Percentiles rank a stretch among this genome's conserved stretches.
phyloP scores from a whole-genome alignment of 768 basidiomycete genomes.

The Rhizopogon roseolus region DNA sequence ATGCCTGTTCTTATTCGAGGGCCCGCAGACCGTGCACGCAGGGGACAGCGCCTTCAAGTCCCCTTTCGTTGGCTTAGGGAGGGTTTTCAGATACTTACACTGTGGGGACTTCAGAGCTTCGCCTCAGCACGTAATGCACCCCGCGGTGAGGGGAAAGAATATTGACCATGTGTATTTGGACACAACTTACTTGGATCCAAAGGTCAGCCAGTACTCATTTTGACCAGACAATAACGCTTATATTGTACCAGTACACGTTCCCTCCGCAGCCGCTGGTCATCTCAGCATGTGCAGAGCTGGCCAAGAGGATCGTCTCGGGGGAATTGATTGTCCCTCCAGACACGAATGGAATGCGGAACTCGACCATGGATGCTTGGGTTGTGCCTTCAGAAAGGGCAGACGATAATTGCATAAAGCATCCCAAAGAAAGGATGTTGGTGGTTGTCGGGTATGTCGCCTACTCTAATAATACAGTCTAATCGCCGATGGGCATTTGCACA shows the following conservation, averaged over 20 bases:
- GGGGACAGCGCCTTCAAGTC: constrained; percentile 80
- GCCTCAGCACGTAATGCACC: constrained; percentile 82
- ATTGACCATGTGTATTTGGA: constrained; percentile 92
- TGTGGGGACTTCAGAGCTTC: constrained; percentile 94
- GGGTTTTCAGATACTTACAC: constrained; percentile 84
- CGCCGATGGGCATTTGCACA: constrained; percentile 22
- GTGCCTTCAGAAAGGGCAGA: constrained; percentile 19
- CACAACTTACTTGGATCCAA: constrained; percentile 92
- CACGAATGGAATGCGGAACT: constrained; percentile 16
- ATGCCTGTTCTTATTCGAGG: constrained; percentile 91
- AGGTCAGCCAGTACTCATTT: constrained; percentile 34
- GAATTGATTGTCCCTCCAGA: constrained; percentile 25
- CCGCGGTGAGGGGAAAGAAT: constrained; percentile 71
- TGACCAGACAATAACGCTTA: constrained; percentile 2
- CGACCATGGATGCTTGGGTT: constrained; percentile 53
- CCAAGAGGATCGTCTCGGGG: constrained; percentile 49
- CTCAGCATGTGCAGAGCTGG: constrained; percentile 85
- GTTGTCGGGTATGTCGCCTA: constrained; percentile 59
- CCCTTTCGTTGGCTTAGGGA: constrained; percentile 60
- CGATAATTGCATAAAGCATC: constrained; percentile 31
- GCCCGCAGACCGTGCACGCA: constrained; percentile 81
- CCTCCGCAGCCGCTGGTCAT: constrained; percentile 95
- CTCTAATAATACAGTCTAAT: neutral
- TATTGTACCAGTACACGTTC: constrained; percentile 69
- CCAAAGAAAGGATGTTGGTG: constrained; percentile 43